Base-by-base conservation (phyloP, 2,329 filamentous ascomycete species). In the Aureobasidium sp. region DNA sequence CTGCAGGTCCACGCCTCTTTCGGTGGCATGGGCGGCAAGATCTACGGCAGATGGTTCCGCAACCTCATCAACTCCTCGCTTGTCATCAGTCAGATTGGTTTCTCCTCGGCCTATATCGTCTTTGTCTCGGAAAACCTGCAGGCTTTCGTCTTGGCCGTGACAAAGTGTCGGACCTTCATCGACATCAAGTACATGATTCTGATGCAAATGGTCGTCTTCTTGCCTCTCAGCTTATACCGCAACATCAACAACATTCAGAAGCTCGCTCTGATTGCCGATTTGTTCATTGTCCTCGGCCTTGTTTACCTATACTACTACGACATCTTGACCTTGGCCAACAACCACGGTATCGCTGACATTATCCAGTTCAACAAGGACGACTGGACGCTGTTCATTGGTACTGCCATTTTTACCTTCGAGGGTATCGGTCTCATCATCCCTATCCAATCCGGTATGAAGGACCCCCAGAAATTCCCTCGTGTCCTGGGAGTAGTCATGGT, bases 301-400 rank as follows among this genome's bases (percentile, higher is more conserved):
- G 83, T 94, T 4, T 97, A 97, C 69, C 84, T 99, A 42, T 95
- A 96, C 72, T 97, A 96, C 77, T 97, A 91, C 75, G 94, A 97
- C 70, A 81, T 97, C 64, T 78, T 88, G 66, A 96, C 93, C 1
- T 85, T 99, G 55, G 84, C 84, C 64, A 79, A 77, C 50, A 80
- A 90, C 58, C 77, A 82, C 60, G 90, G 90, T 13, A 75, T 96
- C 25, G 82, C 90, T 5, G 94, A 99, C 71, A 92, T 97, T 69
- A 83, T 88, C 66, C 81, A 88, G 69, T 97, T 99, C 81, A 99
- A 99, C 77, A 75, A 87, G 42, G 84, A 88, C 63, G 87, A 91
- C 72, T 99, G 95, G 94, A 96, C 94, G 0, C 81, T 99, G 4
- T 97, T 99, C 73, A 99, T 99, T 68, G 95, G 94, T 63, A 99